Evolutionary conservation across 2,329 filamentous ascomycete species (phyloP).

Genomic region (Fusarium euwallaceae): DNA sequence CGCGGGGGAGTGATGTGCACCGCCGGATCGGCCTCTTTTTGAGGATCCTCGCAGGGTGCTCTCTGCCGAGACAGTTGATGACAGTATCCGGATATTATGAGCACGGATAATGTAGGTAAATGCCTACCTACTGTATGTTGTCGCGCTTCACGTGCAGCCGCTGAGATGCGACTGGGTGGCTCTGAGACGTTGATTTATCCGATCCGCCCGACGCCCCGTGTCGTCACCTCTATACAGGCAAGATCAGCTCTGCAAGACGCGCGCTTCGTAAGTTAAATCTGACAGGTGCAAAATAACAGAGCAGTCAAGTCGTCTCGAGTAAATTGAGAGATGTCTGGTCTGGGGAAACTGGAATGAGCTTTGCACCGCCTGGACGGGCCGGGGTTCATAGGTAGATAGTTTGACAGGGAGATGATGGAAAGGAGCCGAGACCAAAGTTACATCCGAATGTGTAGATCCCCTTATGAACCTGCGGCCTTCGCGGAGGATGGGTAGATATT

Average conservation of each 20-base stretch:
- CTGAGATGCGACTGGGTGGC: neutral
- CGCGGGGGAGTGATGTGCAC: constrained; percentile 33
- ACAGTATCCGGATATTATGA: neutral
- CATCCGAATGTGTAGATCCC: constrained; percentile 24
- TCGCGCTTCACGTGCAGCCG: constrained; percentile 1
- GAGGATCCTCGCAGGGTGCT: constrained; percentile 6
- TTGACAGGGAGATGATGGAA: neutral
- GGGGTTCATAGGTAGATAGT: neutral
- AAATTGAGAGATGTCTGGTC: constrained; percentile 21
- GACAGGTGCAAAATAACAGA: constrained; percentile 14
- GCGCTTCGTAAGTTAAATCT: constrained; percentile 20
- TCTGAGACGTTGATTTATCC: neutral
- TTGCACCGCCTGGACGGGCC: constrained; percentile 2
- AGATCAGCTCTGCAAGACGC: constrained; percentile 10
- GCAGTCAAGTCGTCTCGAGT: neutral
- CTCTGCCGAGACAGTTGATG: constrained; percentile 1
- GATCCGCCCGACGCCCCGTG: neutral
- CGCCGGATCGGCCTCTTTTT: constrained; percentile 18
- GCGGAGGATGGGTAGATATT: constrained; percentile 9
- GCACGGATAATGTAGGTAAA: neutral
- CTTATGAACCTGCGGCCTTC: constrained; percentile 10
- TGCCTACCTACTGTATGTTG: neutral
- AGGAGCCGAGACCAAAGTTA: constrained; percentile 7
- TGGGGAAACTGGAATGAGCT: constrained; percentile 32
- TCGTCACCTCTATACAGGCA: neutral